A percentile compares a stretch with the other conserved stretches of the same genome.
phyloP scores from a whole-genome alignment of 2,329 filamentous ascomycete genomes.

The Onygenales sp. region DNA sequence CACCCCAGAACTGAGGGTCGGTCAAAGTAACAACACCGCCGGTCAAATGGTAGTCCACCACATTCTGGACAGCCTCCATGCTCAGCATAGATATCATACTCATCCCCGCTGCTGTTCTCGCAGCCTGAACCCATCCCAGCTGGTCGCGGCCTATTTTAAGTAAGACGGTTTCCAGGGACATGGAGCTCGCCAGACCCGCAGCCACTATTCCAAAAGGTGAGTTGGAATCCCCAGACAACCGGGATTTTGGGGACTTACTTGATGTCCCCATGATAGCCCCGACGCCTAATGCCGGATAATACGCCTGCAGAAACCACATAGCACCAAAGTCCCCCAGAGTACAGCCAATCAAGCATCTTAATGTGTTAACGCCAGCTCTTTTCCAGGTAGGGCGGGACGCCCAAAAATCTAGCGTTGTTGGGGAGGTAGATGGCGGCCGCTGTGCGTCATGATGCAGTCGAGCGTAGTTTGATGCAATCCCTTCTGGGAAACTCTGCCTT shows the following conservation, averaged over 20 bases:
- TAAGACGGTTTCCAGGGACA: constrained; percentile 44
- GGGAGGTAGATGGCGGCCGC: not conserved
- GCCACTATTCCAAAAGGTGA: constrained; percentile 33
- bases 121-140: constrained; percentile 39
- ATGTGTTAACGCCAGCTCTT: constrained; percentile 45
- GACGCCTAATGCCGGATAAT: constrained; percentile 39
- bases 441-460: not conserved
- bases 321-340: constrained; percentile 48
- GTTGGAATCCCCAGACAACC: not conserved
- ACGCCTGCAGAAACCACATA: constrained; percentile 46
- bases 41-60: constrained; percentile 47
- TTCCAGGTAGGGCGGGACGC: constrained; percentile 34
- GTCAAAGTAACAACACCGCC: constrained; percentile 41
- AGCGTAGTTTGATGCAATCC: not conserved
- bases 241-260: constrained; percentile 26
- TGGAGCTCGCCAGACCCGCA: constrained; percentile 42
- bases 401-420: constrained; percentile 23
- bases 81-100: constrained; percentile 51
- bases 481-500: too few species aligned
- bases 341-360: constrained; percentile 48
- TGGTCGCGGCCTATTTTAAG: constrained; percentile 40
- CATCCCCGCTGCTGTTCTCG: constrained; percentile 48
- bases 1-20: constrained; percentile 43
- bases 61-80: constrained; percentile 48
- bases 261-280: constrained; percentile 43